Conservation (phyloP, 768 basidiomycete species). For the Boletus edulis region DNA sequence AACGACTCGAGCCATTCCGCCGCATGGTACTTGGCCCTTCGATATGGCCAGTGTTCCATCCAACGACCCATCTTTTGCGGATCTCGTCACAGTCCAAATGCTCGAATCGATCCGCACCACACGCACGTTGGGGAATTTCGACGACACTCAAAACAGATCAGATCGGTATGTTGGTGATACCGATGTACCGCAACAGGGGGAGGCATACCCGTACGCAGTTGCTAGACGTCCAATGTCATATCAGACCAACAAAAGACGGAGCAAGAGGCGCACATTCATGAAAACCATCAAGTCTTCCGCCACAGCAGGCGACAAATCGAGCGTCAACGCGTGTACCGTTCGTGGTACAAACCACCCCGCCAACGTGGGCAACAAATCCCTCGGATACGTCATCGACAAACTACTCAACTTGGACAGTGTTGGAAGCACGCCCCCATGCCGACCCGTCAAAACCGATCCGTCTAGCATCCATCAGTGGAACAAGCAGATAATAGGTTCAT, state of each 20-base stretch:
- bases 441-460: constrained; percentile 66
- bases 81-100: constrained; percentile 49
- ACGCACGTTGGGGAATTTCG: constrained; percentile 58
- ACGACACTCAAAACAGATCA: constrained; percentile 42
- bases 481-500: constrained; percentile 53
- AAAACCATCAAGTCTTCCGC: constrained; percentile 42
- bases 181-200: constrained; percentile 51
- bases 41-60: too few species aligned
- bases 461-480: constrained; percentile 42
- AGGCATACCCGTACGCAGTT: constrained; percentile 59
- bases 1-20: too few species aligned
- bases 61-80: constrained; percentile 27
- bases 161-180: constrained; percentile 47
- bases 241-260: background rate
- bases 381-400: constrained; percentile 65
- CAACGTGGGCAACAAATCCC: constrained; percentile 60
- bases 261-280: constrained; percentile 34
- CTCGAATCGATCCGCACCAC: constrained; percentile 52
- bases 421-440: constrained; percentile 69
- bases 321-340: constrained; percentile 43
- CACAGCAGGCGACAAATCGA: constrained; percentile 37
- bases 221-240: constrained; percentile 33
- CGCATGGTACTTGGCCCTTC: too few species aligned
- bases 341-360: constrained; percentile 69
- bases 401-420: constrained; percentile 49